These are phyloP conservation scores for Fusarium gaditjirri DNA, from an alignment of 2,329 filamentous ascomycete species.

Conservation along the genomic window DNA sequence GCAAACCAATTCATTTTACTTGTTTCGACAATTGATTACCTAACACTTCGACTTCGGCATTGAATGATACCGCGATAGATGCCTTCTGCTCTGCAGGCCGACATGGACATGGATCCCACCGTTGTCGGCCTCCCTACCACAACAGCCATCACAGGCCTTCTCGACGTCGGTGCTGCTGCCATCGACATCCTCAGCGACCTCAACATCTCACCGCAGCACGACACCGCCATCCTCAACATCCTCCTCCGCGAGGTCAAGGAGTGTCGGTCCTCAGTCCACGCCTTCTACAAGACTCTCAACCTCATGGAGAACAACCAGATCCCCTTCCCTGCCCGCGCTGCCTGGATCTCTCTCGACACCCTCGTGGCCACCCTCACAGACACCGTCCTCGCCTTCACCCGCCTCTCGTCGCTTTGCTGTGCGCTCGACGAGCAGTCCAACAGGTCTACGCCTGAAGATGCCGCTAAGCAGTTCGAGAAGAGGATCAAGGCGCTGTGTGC, in stretches of 20 bases:
- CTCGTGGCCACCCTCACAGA: constrained; percentile 52
- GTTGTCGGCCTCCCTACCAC: constrained; percentile 47
- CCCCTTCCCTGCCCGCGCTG: constrained; percentile 50
- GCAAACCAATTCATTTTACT: neutral
- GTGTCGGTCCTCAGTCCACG: constrained; percentile 51
- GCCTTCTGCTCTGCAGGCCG: constrained; percentile 38
- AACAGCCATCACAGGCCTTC: constrained; percentile 52
- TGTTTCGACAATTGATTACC: neutral
- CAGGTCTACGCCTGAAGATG: constrained; percentile 27
- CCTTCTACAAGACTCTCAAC: constrained; percentile 50
- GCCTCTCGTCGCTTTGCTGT: constrained; percentile 47
- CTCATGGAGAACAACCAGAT: constrained; percentile 49
- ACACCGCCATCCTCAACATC: constrained; percentile 44
- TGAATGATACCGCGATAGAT: constrained; percentile 33
- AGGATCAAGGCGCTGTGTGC: constrained; percentile 46
- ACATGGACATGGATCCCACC: constrained; percentile 38
- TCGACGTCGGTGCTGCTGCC: constrained; percentile 49
- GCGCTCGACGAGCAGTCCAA: constrained; percentile 40
- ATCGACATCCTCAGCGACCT: constrained; percentile 51
- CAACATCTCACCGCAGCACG: constrained; percentile 45
- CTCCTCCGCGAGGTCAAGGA: constrained; percentile 52
- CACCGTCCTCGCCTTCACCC: constrained; percentile 50
- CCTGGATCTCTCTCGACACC: constrained; percentile 51
- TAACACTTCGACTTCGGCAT: neutral
- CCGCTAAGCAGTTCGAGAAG: constrained; percentile 40